Base-by-base conservation (phyloP, 768 basidiomycete species). In the Clitopilus passeckerianus region DNA sequence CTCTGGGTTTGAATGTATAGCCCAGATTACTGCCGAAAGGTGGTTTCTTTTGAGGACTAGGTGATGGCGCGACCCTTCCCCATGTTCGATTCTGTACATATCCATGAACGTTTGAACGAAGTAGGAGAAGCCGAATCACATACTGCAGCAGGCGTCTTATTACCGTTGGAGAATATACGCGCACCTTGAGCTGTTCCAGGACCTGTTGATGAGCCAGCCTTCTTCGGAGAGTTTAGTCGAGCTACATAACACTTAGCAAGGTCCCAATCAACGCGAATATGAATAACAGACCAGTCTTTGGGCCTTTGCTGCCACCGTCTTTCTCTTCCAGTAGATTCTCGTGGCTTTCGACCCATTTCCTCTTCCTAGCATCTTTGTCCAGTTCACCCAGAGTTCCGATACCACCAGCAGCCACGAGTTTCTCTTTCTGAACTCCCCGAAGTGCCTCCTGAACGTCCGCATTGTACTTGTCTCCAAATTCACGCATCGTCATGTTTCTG, bases 401-500 rank as follows among this genome's bases (percentile, higher is more conserved):
- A 20, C 77, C 81, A 23, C 80, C 79, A 27, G 76, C 76, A 20
- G 78, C 78, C 15, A 74, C 77, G 59, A 90, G 73, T 58, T 79
- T 77, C 60, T 89, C 87, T 66, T 80, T 85, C 72, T 89, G 87
- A 54, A 87, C 71, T 1, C 86, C 90, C 60, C 85, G 78, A 60
- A 90, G 71, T 41, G 87, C 88, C 8, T 82, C 83, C 66, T 90
- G 88, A 23, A 90, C 75, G 65, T 91, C 86, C 2, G 89, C 91
- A 56, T 86, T 78, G 72, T 91, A 92, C 67, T 88, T 90, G 60
- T 84, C 82, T 16, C 85, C 86, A 70, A 93, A 91, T 46, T 91
- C 90, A 62, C 83, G 83, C 81, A 93, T 85, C 14, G 85, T 83
- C 70, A 92, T 85, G 27, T 74, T 74, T 34, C 89, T 82, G 34